Conservation (phyloP, 441 rosid species). For the Codiaeum variegatum region DNA sequence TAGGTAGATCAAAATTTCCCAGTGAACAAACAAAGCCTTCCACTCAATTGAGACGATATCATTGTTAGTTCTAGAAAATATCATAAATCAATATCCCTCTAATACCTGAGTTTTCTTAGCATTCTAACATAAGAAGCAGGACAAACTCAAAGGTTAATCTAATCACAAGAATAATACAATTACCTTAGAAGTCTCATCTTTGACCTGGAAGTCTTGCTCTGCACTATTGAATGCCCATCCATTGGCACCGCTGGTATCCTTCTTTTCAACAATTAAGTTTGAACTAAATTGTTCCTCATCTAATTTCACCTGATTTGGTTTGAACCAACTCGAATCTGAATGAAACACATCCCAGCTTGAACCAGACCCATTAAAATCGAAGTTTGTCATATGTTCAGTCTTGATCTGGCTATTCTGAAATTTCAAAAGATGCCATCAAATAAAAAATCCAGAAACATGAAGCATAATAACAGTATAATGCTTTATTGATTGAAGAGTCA, state of each 20-base stretch:
- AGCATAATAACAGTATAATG: not conserved
- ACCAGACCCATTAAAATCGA: slow-evolving; percentile 2
- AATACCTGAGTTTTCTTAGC: slow-evolving; percentile 7
- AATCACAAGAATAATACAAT: slow-evolving; percentile 2
- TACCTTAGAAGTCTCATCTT: slow-evolving; percentile 17
- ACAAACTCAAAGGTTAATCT: slow-evolving; percentile 3
- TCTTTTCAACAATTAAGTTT: slow-evolving; percentile 22
- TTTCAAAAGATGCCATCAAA: not conserved
- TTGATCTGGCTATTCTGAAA: slow-evolving; percentile 19
- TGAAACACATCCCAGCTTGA: slow-evolving; percentile 13
- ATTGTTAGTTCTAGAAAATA: not conserved
- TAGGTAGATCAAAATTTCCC: not conserved
- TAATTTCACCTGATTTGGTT: slow-evolving; percentile 14
- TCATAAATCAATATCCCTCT: not conserved
- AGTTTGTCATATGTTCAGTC: slow-evolving; percentile 10
- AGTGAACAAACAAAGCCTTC: not conserved
- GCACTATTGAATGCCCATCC: slow-evolving; percentile 49
- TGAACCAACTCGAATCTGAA: slow-evolving; percentile 5
- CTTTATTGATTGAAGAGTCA: not conserved
- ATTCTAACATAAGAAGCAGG: not conserved
- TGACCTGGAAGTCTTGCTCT: slow-evolving; percentile 26
- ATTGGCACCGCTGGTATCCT: slow-evolving; percentile 28
- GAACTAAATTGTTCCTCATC: slow-evolving; percentile 18
- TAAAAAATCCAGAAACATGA: not conserved
- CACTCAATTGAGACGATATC: not conserved